Percentiles rank a stretch among this genome's conserved stretches.
phyloP scores from a whole-genome alignment of 2,329 filamentous ascomycete genomes.

The Byssothecium circinans region DNA sequence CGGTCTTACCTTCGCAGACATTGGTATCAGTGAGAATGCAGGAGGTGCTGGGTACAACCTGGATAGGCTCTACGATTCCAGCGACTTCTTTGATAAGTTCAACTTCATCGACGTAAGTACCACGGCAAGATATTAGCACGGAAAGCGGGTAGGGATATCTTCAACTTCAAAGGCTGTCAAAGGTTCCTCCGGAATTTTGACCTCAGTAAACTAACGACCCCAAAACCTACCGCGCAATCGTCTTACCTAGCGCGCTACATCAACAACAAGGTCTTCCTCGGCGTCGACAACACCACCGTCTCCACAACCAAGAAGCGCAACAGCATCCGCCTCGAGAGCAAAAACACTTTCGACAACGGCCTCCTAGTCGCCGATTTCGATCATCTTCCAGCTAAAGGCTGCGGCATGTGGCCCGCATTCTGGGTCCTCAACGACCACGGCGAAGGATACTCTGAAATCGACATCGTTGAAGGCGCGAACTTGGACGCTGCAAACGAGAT shows the following conservation, averaged over 20 bases:
- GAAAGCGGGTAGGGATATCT: too few relatives aligned
- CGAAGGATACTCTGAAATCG: slow-evolving; percentile 6
- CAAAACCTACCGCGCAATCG: slow-evolving; percentile 17
- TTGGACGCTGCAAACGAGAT: not conserved
- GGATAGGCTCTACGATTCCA: slow-evolving; percentile 17
- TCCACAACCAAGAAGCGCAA: slow-evolving; percentile 20
- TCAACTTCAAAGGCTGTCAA: too few relatives aligned
- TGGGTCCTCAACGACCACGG: slow-evolving; percentile 45
- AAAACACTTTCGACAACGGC: slow-evolving; percentile 23
- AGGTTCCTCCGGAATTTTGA: too few relatives aligned
- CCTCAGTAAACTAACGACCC: too few relatives aligned
- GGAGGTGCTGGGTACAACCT: slow-evolving; percentile 11
- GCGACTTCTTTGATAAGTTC: slow-evolving; percentile 23
- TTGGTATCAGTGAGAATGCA: not conserved
- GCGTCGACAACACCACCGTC: slow-evolving; percentile 24
- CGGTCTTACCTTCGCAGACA: not conserved
- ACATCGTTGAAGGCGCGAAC: slow-evolving; percentile 9
- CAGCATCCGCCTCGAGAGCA: slow-evolving; percentile 26
- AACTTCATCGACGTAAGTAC: slow-evolving; percentile 15
- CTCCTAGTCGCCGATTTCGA: slow-evolving; percentile 33
- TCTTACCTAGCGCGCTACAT: slow-evolving; percentile 18
- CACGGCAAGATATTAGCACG: too few relatives aligned
- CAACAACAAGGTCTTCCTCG: slow-evolving; percentile 21
- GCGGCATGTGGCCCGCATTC: slow-evolving; percentile 38
- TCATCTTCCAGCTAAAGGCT: slow-evolving; percentile 30